Conservation (phyloP, 768 basidiomycete genomes). For the Hortiboletus campestris region DNA sequence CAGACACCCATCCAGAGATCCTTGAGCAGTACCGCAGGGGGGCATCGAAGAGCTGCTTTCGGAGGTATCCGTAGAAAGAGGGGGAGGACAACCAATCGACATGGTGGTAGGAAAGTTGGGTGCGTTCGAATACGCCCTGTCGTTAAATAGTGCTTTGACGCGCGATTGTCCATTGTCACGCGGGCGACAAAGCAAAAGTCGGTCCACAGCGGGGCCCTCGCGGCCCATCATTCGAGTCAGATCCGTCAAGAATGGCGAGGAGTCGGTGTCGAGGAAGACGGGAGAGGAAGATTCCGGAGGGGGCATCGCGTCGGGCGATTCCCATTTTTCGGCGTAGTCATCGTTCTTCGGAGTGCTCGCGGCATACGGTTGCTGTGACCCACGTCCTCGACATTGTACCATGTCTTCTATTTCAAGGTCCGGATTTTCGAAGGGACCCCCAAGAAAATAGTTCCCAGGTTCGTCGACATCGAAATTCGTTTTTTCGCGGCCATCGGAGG, state of each 20-base stretch:
- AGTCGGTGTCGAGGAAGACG: neutral
- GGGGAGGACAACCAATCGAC: neutral
- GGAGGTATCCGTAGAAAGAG: neutral
- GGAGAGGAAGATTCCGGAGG: conserved; percentile 28
- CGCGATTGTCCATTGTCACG: neutral
- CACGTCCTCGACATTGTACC: neutral
- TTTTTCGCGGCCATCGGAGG: conserved; percentile 1
- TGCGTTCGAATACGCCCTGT: neutral
- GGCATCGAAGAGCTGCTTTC: neutral
- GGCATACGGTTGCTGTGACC: neutral
- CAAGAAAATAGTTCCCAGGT: neutral
- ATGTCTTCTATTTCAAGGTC: neutral
- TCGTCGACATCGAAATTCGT: neutral
- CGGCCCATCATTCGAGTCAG: neutral
- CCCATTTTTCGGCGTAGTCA: neutral
- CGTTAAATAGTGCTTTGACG: conserved; percentile 2
- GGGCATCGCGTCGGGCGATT: neutral
- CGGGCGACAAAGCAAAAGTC: neutral
- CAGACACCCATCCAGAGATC: neutral
- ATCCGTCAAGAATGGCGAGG: neutral
- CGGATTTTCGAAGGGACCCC: neutral
- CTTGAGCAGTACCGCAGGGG: neutral
- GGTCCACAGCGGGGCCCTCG: conserved; percentile 3
- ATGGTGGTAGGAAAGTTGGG: neutral
- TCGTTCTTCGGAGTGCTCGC: conserved; percentile 9